Evolutionary conservation across 1,139 yeast genomes (phyloP).

Genomic region (Citeromyces hawaiiensis): DNA sequence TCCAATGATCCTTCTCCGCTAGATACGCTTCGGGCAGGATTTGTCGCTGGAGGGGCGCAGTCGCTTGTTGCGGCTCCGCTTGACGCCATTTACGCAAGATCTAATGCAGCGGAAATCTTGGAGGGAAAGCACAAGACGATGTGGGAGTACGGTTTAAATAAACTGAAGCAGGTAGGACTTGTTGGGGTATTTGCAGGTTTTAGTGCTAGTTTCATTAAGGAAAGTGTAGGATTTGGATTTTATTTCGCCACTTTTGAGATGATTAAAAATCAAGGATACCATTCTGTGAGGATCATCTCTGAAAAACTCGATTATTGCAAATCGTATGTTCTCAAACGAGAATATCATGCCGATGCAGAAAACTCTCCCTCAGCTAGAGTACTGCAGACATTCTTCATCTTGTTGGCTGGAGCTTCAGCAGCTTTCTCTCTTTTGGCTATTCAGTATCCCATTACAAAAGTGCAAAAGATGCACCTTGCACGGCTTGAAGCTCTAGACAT

Average conservation of each 20-base stretch:
- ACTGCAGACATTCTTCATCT: conserved; percentile 55
- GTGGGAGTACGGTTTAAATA: conserved; percentile 64
- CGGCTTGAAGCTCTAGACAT: conserved; percentile 73
- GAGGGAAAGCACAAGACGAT: conserved; percentile 56
- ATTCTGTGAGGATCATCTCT: conserved; percentile 24
- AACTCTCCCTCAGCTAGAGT: conserved; percentile 27
- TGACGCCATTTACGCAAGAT: conserved; percentile 80
- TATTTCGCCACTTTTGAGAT: conserved; percentile 79
- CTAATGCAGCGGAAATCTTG: conserved; percentile 60
- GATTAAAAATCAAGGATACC: conserved; percentile 58
- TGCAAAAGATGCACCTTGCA: conserved; percentile 70
- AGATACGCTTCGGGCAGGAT: conserved; percentile 73
- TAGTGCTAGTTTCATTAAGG: conserved; percentile 63
- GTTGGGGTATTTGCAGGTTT: conserved; percentile 88
- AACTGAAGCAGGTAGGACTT: conserved; percentile 61
- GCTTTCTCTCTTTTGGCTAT: conserved; percentile 64
- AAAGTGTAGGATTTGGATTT: conserved; percentile 74
- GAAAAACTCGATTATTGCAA: conserved; percentile 14
- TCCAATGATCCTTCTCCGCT: conserved; percentile 18
- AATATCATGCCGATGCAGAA: conserved; percentile 21
- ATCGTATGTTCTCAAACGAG: conserved; percentile 8
- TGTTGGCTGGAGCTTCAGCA: conserved; percentile 85
- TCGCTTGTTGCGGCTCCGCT: conserved; percentile 91
- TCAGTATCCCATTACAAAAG: conserved; percentile 71
- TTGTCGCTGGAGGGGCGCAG: conserved; percentile 75